Evolutionary conservation across 2,329 filamentous ascomycete genomes (phyloP).

Genomic region (Fusarium metavorans): DNA sequence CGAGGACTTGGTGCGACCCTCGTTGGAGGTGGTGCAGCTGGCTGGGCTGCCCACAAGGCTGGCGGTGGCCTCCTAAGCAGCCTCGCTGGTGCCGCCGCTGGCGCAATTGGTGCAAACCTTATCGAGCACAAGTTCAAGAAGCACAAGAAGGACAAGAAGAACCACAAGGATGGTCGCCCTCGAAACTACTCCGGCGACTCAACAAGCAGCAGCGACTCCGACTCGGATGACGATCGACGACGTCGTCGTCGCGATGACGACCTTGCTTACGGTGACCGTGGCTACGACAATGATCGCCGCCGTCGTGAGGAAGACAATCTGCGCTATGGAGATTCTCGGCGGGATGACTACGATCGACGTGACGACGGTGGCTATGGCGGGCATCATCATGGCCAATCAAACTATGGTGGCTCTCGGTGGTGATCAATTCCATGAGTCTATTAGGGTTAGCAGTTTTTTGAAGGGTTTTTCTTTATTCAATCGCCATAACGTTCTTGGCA

Average conservation of each 20-base stretch:
- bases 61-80: slow-evolving; percentile 63
- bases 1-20: slow-evolving; percentile 65
- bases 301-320: neutral
- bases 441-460: neutral
- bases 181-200: slow-evolving; percentile 36
- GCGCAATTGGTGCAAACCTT: slow-evolving; percentile 63
- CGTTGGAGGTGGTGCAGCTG: slow-evolving; percentile 61
- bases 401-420: slow-evolving; percentile 1
- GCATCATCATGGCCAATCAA: neutral
- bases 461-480: neutral
- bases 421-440: neutral
- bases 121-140: slow-evolving; percentile 55
- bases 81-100: slow-evolving; percentile 60
- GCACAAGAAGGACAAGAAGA: slow-evolving; percentile 44
- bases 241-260: slow-evolving; percentile 27
- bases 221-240: slow-evolving; percentile 31
- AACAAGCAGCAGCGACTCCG: slow-evolving; percentile 42
- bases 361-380: neutral
- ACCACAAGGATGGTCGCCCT: slow-evolving; percentile 38
- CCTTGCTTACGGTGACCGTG: slow-evolving; percentile 21
- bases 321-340: neutral
- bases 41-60: slow-evolving; percentile 62
- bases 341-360: neutral
- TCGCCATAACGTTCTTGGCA: neutral
- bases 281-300: neutral